Percentiles rank a stretch among this genome's conserved stretches.
Evolutionary conservation across 1,284 basidiomycete species (phyloP).

Genomic region (Bjerkandera adusta): DNA sequence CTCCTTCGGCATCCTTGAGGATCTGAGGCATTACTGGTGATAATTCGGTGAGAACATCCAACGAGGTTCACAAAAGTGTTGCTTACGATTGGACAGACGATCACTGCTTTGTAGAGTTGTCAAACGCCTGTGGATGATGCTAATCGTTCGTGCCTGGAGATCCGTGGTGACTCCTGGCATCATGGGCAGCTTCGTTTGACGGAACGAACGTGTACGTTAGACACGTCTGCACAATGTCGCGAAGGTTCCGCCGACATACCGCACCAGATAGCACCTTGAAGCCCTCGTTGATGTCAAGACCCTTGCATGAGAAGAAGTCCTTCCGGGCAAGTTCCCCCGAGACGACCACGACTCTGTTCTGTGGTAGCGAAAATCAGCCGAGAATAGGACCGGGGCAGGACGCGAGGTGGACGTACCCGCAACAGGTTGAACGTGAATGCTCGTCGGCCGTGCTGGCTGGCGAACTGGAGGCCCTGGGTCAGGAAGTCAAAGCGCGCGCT

Average conservation of each 20-base stretch:
- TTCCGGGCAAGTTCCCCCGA: conserved; percentile 69
- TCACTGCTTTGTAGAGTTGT: conserved; percentile 57
- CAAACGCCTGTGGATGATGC: conserved; percentile 68
- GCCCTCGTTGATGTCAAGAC: conserved; percentile 70
- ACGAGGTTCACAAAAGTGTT: neutral
- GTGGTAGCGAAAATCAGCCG: conserved; percentile 20
- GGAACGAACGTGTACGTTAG: conserved; percentile 5
- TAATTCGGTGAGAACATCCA: conserved; percentile 6
- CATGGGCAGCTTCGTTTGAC: conserved; percentile 58
- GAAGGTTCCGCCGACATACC: conserved; percentile 32
- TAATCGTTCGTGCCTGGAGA: conserved; percentile 55
- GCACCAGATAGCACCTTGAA: conserved; percentile 75
- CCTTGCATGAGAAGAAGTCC: conserved; percentile 64
- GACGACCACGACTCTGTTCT: conserved; percentile 69
- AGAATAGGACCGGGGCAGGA: conserved; percentile 14
- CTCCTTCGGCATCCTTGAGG: conserved; percentile 56
- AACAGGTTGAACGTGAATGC: conserved; percentile 69
- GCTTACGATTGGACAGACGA: conserved; percentile 55
- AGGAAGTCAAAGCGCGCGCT: conserved; percentile 66
- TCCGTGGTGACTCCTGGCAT: conserved; percentile 70
- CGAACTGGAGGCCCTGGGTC: conserved; percentile 63
- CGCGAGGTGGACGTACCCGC: conserved; percentile 38
- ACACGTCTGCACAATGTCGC: conserved; percentile 3
- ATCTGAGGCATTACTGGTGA: conserved; percentile 57
- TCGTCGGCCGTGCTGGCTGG: conserved; percentile 55